Base-by-base conservation (phyloP, 371 early-diverging fungal genomes). In the Lichtheimia ornata region DNA sequence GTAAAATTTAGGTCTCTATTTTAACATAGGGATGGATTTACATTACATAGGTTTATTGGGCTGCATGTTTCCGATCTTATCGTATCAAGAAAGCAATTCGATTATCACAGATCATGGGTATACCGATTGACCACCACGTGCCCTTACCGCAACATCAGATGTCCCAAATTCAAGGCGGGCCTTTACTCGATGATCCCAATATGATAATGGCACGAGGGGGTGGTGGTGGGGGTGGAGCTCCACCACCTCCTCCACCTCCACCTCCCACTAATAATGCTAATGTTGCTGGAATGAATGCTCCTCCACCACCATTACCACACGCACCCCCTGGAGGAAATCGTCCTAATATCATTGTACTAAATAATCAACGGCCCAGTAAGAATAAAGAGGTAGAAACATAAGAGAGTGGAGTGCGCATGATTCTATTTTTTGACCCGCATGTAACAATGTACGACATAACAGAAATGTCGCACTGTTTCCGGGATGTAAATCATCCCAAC, bases 281-380 rank as follows among this genome's bases (percentile, higher is more conserved):
- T 35, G 11, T 35, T 35, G 9, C 35, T 35, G 35, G 35, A 6
- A 35, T 35, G 35, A 35, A 35, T 35, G 11, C 35, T 35, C 11
- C 18, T 2, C 28, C 22, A 40, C 17, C 27, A 27, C 53, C 14
- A 6, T 40, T 40, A 53, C 14, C 27, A 27, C 14, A 14, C 24
- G 12, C 24, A 14, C 52, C 25, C 12, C 52, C 24, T 52, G 22
- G 22, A 50, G 51, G 51, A 53, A 30, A 18, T 42, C 59, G 63
- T 11, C 59, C 64, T 14, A 67, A 71, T 27, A 51, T 71, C 22
- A 67, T 71, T 52, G 67, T 71, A 2, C 53, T 71, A 13, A 63
- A 65, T 28, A 70, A 70, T 43, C 50, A 62, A 53, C 62, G 65
- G 27, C 70, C 70, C 5, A 12, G 45, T 30, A 45, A 59, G 17